These are phyloP conservation scores for Stellera chamaejasme DNA, from an alignment of 345 rosid species.

Conservation along the genomic window DNA sequence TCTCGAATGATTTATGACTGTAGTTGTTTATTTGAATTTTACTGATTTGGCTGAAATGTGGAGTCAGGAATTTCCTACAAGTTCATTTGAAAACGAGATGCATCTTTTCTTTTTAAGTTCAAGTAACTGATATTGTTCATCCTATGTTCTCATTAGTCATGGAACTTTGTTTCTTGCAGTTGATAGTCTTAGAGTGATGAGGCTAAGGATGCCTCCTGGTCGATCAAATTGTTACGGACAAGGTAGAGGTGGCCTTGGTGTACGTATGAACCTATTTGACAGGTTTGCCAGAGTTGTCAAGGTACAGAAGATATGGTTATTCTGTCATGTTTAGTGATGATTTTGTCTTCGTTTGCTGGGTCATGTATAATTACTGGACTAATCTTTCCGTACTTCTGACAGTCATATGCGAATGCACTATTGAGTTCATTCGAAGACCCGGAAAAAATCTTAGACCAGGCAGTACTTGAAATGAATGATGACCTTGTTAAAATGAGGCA, in stretches of 20 bases:
- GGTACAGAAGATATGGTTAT: no score
- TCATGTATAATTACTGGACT: no score
- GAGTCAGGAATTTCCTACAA: not conserved
- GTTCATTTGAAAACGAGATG: not conserved
- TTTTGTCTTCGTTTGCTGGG: no score
- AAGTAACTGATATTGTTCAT: no score
- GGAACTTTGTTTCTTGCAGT: constrained; percentile 10
- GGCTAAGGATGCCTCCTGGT: constrained; percentile 16
- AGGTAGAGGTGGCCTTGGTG: constrained; percentile 46
- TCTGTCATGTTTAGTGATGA: no score
- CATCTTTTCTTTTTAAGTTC: not conserved
- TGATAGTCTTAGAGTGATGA: constrained; percentile 17
- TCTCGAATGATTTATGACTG: not conserved
- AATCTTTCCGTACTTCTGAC: constrained; percentile 17
- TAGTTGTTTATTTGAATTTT: not conserved
- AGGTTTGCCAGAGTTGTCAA: no score
- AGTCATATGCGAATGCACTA: constrained; percentile 77
- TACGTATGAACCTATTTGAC: not conserved
- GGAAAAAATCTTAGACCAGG: constrained; percentile 70
- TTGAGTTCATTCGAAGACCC: constrained; percentile 71
- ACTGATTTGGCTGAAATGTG: not conserved
- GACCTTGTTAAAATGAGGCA: constrained; percentile 82
- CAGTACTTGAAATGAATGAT: constrained; percentile 77
- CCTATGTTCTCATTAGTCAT: no score
- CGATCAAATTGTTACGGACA: constrained; percentile 25